Base-by-base conservation (phyloP, 306 rosid genomes). In the Dalbergia cultrata region DNA sequence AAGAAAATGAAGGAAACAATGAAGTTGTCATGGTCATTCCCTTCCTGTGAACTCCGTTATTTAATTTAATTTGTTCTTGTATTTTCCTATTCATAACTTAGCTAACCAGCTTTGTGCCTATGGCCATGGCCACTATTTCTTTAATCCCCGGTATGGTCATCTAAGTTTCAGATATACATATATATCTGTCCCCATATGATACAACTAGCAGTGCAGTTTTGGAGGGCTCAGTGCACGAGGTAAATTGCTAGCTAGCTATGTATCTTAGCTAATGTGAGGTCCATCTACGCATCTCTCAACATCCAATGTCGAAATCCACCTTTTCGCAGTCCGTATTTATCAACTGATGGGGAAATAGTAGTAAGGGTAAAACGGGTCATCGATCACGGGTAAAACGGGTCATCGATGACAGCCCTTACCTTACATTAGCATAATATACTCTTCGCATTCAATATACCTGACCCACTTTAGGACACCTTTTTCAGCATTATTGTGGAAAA, bases 391-490 rank as follows among this genome's bases (percentile, higher is more conserved):
- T n/a, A n/a, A n/a, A n/a, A n/a, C n/a, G n/a, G n/a, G n/a, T n/a
- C n/a, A n/a, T n/a, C n/a, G n/a, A n/a, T n/a, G n/a, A 26, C 47
- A 43, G 62, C 52, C 17, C 8, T n/a, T n/a, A n/a, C 18, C 5
- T 11, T 3, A 13, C 57, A 8, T 50, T 50, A 50, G 7, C 57
- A 50, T 50, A 14, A 50, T 16, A 50, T 50, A 50, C 18, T 19
- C 8, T 14, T 2, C 21, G 87, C 97, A 89, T 88, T 90, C 81
- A 89, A 89, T 92, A 78, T 92, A 78, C 73, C 89, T 90, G 92
- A 77, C 77, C 74, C 82, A 81, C 61, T 34, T 80, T 14, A 19
- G 65, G 84, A 72, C 81, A 68, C 74, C 78, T 85, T 81, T 88
- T 61, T 75, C 89, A 86, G 88, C 56, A 57, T 70, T 37, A 37